A percentile compares a stretch with the other conserved stretches of the same genome.
Conservation (phyloP, 495 filamentous ascomycete genomes). For the Xylaria flabelliformis region DNA sequence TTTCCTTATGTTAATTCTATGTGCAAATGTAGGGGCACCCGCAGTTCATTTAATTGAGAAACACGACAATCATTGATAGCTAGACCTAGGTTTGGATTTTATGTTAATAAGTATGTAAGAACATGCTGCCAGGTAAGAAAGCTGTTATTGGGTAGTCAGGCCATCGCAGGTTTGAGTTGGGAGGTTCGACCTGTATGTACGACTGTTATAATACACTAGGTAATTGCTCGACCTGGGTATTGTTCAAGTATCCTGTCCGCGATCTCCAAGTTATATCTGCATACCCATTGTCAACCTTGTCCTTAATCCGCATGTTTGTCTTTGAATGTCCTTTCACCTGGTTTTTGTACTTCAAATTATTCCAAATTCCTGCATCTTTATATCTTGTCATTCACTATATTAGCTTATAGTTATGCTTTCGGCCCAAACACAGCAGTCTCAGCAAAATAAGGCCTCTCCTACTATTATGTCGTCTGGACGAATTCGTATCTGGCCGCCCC, state of each 20-base stretch:
- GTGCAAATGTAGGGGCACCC: too few relatives aligned
- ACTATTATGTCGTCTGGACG: background rate
- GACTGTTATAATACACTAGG: too few relatives aligned
- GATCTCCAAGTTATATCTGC: background rate
- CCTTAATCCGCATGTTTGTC: background rate
- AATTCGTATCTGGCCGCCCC: constrained; percentile 23
- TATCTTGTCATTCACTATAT: constrained; percentile 1
- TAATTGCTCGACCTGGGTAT: background rate
- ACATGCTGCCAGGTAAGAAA: too few relatives aligned
- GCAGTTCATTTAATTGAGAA: too few relatives aligned
- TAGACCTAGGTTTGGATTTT: too few relatives aligned
- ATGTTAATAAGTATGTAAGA: too few relatives aligned
- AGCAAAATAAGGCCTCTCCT: background rate
- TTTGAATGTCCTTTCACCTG: background rate
- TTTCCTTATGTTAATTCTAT: too few relatives aligned
- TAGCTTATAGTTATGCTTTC: background rate
- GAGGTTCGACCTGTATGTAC: too few relatives aligned
- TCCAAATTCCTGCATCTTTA: background rate
- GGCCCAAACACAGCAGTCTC: background rate
- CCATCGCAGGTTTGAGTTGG: background rate
- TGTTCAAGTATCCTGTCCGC: background rate
- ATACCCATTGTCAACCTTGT: background rate
- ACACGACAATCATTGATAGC: too few relatives aligned
- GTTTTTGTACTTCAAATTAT: background rate
- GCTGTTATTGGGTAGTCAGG: too few relatives aligned